Percentiles rank a stretch among this genome's conserved stretches.
phyloP scores from a whole-genome alignment of 345 rosid species.

The Punica granatum region DNA sequence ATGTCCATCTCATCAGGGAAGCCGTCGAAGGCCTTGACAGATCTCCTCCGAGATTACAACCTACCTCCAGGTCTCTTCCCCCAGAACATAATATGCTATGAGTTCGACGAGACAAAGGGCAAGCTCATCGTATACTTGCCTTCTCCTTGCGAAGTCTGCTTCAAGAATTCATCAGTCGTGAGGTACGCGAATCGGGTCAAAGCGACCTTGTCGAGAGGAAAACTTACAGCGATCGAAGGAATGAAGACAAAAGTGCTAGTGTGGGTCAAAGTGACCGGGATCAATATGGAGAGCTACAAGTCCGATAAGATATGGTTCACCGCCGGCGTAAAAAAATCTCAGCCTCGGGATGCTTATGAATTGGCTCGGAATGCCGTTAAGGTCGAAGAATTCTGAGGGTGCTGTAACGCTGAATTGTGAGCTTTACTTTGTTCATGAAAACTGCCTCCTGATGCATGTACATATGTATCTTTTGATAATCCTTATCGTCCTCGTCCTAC shows the following conservation, averaged over 20 bases:
- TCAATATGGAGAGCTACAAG: constrained; percentile 27
- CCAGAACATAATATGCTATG: constrained; percentile 25
- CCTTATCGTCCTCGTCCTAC: no score
- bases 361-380: constrained; percentile 18
- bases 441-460: no score
- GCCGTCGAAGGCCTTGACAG: constrained; percentile 21
- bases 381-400: constrained; percentile 25
- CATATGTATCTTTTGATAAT: no score
- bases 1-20: constrained; percentile 15
- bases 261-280: constrained; percentile 30
- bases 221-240: constrained; percentile 25
- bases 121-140: constrained; percentile 24
- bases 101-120: constrained; percentile 18
- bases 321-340: constrained; percentile 28
- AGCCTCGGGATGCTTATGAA: constrained; percentile 23
- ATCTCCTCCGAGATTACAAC: constrained; percentile 27
- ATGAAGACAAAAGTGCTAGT: constrained; percentile 37
- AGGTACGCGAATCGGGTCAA: constrained; percentile 23
- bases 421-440: no score
- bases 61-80: constrained; percentile 32
- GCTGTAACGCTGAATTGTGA: not conserved
- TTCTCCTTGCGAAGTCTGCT: constrained; percentile 22
- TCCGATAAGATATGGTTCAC: constrained; percentile 33
- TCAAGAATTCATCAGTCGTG: constrained; percentile 30
- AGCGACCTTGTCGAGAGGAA: constrained; percentile 25